Conservation (phyloP, 2,329 filamentous ascomycete species). For the Shiraia sp. region DNA sequence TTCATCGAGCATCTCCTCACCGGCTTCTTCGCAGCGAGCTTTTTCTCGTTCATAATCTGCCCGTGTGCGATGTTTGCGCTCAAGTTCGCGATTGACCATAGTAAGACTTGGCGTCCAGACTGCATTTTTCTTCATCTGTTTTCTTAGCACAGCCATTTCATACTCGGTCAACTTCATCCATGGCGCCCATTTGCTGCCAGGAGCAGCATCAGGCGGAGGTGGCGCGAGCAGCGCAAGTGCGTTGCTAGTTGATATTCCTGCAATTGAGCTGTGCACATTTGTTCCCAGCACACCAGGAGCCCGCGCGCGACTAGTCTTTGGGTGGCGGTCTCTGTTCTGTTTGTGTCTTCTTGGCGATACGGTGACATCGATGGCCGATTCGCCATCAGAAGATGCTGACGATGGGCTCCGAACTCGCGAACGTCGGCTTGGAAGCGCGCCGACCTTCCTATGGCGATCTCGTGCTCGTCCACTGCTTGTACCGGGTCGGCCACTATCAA, state of each 20-base stretch:
- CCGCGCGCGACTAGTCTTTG: constrained; percentile 49
- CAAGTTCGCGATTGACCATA: constrained; percentile 81
- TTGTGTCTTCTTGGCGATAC: constrained; percentile 27
- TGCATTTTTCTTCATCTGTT: constrained; percentile 90
- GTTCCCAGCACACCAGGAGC: constrained; percentile 54
- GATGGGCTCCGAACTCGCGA: constrained; percentile 15
- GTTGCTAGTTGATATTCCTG: constrained; percentile 64
- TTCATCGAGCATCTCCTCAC: constrained; percentile 66
- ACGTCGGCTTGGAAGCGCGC: constrained; percentile 16
- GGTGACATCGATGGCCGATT: constrained; percentile 23
- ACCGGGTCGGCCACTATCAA: constrained; percentile 27
- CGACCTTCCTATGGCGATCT: constrained; percentile 24
- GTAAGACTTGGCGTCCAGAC: constrained; percentile 83
- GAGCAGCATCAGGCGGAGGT: constrained; percentile 62
- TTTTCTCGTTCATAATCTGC: constrained; percentile 59
- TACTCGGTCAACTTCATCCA: constrained; percentile 69
- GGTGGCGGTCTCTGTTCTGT: constrained; percentile 38
- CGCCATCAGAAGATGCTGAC: constrained; percentile 21
- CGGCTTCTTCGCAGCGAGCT: constrained; percentile 62
- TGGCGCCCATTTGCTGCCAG: constrained; percentile 64
- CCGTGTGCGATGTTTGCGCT: constrained; percentile 64
- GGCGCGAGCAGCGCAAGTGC: constrained; percentile 62
- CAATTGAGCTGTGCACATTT: constrained; percentile 58
- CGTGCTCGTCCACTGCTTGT: constrained; percentile 24
- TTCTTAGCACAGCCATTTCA: constrained; percentile 72